Base-by-base conservation (phyloP, 148 eudicot species). In the Rheum nobile region DNA sequence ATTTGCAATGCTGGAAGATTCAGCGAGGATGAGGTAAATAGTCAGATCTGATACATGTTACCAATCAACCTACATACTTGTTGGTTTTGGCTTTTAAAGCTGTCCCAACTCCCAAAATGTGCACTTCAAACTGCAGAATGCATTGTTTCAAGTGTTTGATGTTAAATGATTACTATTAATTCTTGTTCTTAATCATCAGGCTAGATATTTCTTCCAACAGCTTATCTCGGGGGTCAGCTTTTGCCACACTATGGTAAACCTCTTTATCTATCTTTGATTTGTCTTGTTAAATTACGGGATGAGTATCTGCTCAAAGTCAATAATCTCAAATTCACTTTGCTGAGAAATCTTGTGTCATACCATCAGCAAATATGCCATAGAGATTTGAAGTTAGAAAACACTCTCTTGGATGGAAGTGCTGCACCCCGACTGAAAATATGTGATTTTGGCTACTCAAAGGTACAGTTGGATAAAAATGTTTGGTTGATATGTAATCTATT, bases 151-250 rank as follows among this genome's bases (percentile, higher is more conserved):
- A 61, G 12, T 61, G 39, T 6, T 34, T 17, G 17, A 8, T 65
- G 35, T 28, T 31, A 4, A 17, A 9, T 14, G 67, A 28, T 8
- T 29, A 61, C 67, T 31, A 34, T 65, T 31, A 6, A 65, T 61
- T 75, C 28, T 47, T 43, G 26, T 80, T 29, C 0, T 34, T 75
- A 6, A 63, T 22, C 38, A 81, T 48, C 87, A 88, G 96, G 96
- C 96, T 77, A 90, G 96, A 35, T 90, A 83, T 90, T 83, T 90
- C 86, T 91, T 91, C 79, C 97, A 88, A 61, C 97, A 91, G 57
- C 89, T 91, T 63, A 88, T 91, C 71, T 91, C 97, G 44, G 97
- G 97, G 54, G 92, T 91, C 76, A 87, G 92, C 84, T 91, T 89
- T 78, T 90, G 92, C 59, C 97, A 89, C 73, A 74, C 83, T 35